Base-by-base conservation (phyloP, 1,139 yeast genomes). In the Kazachstania sp. region DNA sequence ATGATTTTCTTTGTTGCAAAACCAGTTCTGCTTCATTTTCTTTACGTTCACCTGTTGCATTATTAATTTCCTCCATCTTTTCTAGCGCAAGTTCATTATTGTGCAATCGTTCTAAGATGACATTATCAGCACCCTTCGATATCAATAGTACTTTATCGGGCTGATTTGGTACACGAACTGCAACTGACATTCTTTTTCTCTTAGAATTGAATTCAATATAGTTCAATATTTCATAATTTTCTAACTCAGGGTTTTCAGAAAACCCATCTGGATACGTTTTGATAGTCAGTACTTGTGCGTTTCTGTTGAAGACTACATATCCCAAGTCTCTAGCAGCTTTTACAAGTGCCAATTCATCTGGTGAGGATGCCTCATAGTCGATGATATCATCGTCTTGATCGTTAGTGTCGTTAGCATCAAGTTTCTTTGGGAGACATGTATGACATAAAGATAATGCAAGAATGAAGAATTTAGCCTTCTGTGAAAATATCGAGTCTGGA, bases 271-370 rank as follows among this genome's bases (percentile, higher is more conserved):
- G 97, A 61, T 83, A 92, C 0, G 90, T 79, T 55, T 90, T 81
- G 16, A 94, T 67, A 0, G 81, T 77, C 41, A 92, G 64, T 1
- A 68, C 65, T 48, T 74, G 75, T 44, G 79, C 78, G 50, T 78
- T 78, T 48, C 86, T 78, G 51, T 86, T 88, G 51, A 72, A 75
- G 8, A 88, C 83, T 28, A 90, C 81, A 63, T 73, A 94, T 0
- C 98, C 98, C 71, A 92, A 73, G 62, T 92, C 98, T 54, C 95
- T 74, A 0, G 98, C 98, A 1, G 97, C 98, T 49, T 84, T 80
- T 2, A 92, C 92, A 38, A 92, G 71, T 0, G 99, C 98, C 46
- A 90, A 67, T 63, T 92, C 99, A 69, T 92, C 98, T 0, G 98
- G 98, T 0, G 97, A 90, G 0, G 97, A 81, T 0, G 97, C 87